A percentile compares a stretch with the other conserved stretches of the same genome.
These are phyloP conservation scores for Botryotinia calthae DNA, from an alignment of 2,329 filamentous ascomycete genomes.

Conservation along the genomic window DNA sequence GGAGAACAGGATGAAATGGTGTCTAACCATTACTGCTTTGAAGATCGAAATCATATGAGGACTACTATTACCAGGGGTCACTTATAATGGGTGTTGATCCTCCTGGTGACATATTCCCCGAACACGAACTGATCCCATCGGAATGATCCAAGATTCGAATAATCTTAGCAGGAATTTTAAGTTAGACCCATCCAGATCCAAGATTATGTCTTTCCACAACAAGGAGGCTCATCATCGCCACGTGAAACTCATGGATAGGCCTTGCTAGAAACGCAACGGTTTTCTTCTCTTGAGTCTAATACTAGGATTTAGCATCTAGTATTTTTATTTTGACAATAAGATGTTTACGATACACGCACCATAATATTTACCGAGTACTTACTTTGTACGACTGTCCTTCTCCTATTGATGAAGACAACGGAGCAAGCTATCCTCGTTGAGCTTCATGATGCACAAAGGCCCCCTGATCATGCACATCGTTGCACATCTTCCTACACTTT, in stretches of 20 bases:
- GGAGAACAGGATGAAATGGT: not conserved
- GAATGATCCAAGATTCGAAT: slow-evolving; percentile 7
- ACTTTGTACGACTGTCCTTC: not conserved
- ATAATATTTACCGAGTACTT: not conserved
- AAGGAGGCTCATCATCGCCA: slow-evolving; percentile 16
- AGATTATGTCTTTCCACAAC: not conserved
- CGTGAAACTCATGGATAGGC: slow-evolving; percentile 20
- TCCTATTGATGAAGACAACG: not conserved
- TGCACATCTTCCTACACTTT: slow-evolving; percentile 7
- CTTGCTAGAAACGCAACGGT: slow-evolving; percentile 19
- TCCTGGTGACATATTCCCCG: slow-evolving; percentile 8
- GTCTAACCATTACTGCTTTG: not conserved
- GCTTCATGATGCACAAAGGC: slow-evolving; percentile 12
- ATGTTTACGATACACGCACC: not conserved
- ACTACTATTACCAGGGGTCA: slow-evolving; percentile 6
- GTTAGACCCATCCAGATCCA: not conserved
- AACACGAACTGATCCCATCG: slow-evolving; percentile 15
- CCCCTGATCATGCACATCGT: slow-evolving; percentile 18
- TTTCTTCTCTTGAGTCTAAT: slow-evolving; percentile 10
- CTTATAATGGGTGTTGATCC: not conserved
- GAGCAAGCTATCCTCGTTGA: slow-evolving; percentile 15
- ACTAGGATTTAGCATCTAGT: not conserved
- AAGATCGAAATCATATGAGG: slow-evolving; percentile 13
- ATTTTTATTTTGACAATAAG: not conserved
- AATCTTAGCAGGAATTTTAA: not conserved